Evolutionary conservation across 1,139 yeast genomes (phyloP).

Genomic region (Hemisphaericaspora subhashii): DNA sequence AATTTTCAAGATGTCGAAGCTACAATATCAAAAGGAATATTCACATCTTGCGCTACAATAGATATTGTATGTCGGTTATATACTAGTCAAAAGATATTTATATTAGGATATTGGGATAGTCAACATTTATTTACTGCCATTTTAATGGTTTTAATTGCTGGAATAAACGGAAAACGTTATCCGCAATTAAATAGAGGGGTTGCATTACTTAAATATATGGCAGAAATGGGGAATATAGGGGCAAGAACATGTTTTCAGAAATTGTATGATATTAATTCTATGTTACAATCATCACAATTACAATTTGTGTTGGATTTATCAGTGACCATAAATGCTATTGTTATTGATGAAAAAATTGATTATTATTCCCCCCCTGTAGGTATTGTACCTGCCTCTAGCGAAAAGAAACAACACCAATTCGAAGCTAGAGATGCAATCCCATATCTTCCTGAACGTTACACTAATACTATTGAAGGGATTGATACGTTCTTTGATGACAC

Average conservation of each 20-base stretch:
- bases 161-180: slow-evolving; percentile 29
- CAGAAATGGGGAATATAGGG: slow-evolving; percentile 41
- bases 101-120: slow-evolving; percentile 54
- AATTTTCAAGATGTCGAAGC: slow-evolving; percentile 28
- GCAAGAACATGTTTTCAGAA: slow-evolving; percentile 33
- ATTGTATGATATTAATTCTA: slow-evolving; percentile 21
- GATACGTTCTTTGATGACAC: slow-evolving; percentile 3
- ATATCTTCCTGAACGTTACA: slow-evolving; percentile 11
- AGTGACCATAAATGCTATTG: slow-evolving; percentile 6
- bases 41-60: slow-evolving; percentile 41
- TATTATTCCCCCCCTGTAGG: slow-evolving; percentile 6
- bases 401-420: slow-evolving; percentile 3
- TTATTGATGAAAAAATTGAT: slow-evolving; percentile 6
- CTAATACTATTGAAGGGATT: slow-evolving; percentile 8
- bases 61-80: slow-evolving; percentile 39
- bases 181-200: slow-evolving; percentile 34
- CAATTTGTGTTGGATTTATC: slow-evolving; percentile 17
- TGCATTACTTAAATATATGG: slow-evolving; percentile 39
- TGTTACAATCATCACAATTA: slow-evolving; percentile 21
- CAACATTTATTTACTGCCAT: slow-evolving; percentile 50
- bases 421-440: slow-evolving; percentile 8
- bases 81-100: slow-evolving; percentile 35
- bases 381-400: background rate
- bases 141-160: slow-evolving; percentile 39
- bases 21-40: slow-evolving; percentile 39